Percentiles rank a stretch among this genome's conserved stretches.
Conservation (phyloP, 371 early-diverging fungal genomes). For the Ecytonucleospora hepatopenaei region DNA sequence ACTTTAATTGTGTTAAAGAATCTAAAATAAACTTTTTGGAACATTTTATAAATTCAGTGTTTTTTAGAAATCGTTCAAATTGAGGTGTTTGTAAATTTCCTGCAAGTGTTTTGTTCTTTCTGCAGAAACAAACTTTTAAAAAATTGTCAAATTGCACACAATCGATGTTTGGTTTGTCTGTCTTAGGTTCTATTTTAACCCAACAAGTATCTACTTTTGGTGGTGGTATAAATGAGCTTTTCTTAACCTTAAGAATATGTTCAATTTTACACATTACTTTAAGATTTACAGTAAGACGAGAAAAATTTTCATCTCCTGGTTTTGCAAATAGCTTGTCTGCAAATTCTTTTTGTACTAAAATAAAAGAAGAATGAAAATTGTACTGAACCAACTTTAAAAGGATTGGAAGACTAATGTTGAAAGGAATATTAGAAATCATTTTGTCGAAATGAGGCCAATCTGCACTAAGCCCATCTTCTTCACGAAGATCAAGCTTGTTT, state of each 20-base stretch:
- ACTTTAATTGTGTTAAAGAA: slow-evolving; percentile 20
- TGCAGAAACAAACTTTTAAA: slow-evolving; percentile 75
- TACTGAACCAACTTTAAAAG: slow-evolving; percentile 86
- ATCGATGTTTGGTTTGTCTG: slow-evolving; percentile 79
- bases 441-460: slow-evolving; percentile 93
- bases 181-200: slow-evolving; percentile 77
- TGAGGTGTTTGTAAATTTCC: slow-evolving; percentile 75
- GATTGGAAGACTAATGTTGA: slow-evolving; percentile 81
- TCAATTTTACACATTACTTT: slow-evolving; percentile 84
- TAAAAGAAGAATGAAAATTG: slow-evolving; percentile 69
- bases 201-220: slow-evolving; percentile 91
- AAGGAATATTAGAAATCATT: slow-evolving; percentile 96
- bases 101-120: slow-evolving; percentile 86
- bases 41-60: slow-evolving; percentile 64
- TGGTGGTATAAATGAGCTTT: slow-evolving; percentile 94
- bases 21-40: slow-evolving; percentile 21
- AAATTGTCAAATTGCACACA: slow-evolving; percentile 92
- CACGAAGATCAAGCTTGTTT: slow-evolving; percentile 76
- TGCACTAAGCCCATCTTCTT: slow-evolving; percentile 88
- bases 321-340: slow-evolving; percentile 85
- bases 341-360: slow-evolving; percentile 99
- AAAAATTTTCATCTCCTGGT: slow-evolving; percentile 80
- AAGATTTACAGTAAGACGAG: slow-evolving; percentile 85
- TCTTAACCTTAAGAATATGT: slow-evolving; percentile 82
- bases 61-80: slow-evolving; percentile 16